Evolutionary conservation across 225 moss, liverwort and hornwort species (phyloP).

Genomic region (Sphagnum contortum): DNA sequence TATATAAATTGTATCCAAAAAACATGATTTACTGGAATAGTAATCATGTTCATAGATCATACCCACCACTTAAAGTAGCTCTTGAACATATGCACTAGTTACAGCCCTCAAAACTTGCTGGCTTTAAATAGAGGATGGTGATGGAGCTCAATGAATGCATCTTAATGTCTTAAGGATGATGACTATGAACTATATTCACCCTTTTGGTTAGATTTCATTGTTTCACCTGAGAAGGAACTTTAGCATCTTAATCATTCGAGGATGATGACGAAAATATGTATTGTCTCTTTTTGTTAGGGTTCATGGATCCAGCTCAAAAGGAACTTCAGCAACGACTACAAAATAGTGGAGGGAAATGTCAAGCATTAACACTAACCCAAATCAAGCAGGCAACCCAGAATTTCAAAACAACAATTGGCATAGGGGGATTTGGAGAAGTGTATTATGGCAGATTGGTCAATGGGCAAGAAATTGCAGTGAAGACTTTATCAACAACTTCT

Average conservation of each 20-base stretch:
- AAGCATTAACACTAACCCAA: conserved; percentile 13
- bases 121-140: no score
- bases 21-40: no score
- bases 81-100: no score
- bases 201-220: no score
- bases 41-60: no score
- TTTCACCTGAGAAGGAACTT: no score
- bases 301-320: conserved; percentile 21
- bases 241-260: no score
- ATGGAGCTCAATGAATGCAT: no score
- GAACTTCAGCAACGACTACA: conserved; percentile 18
- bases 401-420: conserved; percentile 29
- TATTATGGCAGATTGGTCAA: conserved; percentile 31
- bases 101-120: no score
- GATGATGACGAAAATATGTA: not conserved
- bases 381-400: conserved; percentile 42
- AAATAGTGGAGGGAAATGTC: conserved; percentile 11
- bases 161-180: no score
- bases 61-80: no score
- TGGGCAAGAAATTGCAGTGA: conserved; percentile 40
- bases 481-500: conserved; percentile 32
- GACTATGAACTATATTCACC: no score
- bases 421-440: conserved; percentile 44
- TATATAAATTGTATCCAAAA: not conserved
- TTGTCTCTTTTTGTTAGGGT: conserved; percentile 3